Evolutionary conservation across 192 early-diverging fungal genomes (phyloP), one percentile per base, ranked within the genome.

Genomic region (Dissophora ornata): DNA sequence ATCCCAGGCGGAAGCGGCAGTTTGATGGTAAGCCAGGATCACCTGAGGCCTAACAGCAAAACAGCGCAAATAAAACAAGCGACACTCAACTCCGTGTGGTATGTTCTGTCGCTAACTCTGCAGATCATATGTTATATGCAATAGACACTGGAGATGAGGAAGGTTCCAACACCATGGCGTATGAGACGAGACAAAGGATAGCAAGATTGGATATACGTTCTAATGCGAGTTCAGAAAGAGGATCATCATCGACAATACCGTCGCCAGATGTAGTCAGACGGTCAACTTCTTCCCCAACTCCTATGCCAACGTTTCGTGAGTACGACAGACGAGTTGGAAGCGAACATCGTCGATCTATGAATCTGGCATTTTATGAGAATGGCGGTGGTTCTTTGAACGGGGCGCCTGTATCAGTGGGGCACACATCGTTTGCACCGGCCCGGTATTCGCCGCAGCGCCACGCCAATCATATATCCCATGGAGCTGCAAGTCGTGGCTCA

Each of bases 171-270:
- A 59, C 34, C 44, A 62, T 71, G 45, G 51, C 69, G 32, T 57
- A 60, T 42, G 71, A 75, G 25, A 26, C 63, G 19, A 66, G 71
- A 22, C 71, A 75, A 12, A 36, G 71, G 57, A 75, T 75, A 26
- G 62, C 71, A 30, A 58, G 57, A 32, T 19, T 75, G 34, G 63
- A 75, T 38, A 58, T 75, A 19, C 62, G 34, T n/a, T 75, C 71
- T 12, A 60, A 64, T 40, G 62, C 32, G 4, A 73, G 70, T 30
- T 65, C 70, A 12, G 70, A 73, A 32, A 19, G 61, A 32, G 68
- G 68, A 45, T 56, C 57, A 16, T 52, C 60, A 2, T 64, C 67
- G 0, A 44, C 69, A 21, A 29, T 67, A 13, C 56, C 56, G 15
- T 75, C 71, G 2, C 71, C 71, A 6, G 71, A 74, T 54, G 24